Evolutionary conservation across 352 stramenopile species (phyloP), one percentile per base, ranked within the genome.

Genomic region (Globisporangium nagaii): DNA sequence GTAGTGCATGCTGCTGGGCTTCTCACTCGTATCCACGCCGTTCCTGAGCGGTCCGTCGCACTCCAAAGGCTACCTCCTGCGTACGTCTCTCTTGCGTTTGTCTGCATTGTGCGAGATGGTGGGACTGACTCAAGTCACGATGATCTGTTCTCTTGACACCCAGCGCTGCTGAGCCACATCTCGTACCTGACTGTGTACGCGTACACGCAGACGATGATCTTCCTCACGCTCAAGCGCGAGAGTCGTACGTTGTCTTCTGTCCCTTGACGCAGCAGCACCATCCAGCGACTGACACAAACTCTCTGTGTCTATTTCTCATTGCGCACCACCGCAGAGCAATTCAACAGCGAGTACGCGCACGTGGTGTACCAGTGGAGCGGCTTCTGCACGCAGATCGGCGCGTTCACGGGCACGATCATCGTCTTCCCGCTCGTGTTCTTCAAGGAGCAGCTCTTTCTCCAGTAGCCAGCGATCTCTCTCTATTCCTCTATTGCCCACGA

Each of bases 141-240:
- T n/a, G n/a, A n/a, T n/a, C n/a, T n/a, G n/a, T n/a, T n/a, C n/a
- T n/a, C n/a, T n/a, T n/a, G n/a, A n/a, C n/a, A 31, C 17, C 1
- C 31, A 84, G 70, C 79, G 0, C 54, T 88, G 4, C 35, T 70
- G 10, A 59, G 61, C 20, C 78, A 89, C 39, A 63, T 85, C 11
- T 45, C 54, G n/a, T 89, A 79, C 55, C 64, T 89, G 19, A 63
- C 74, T 17, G 48, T 75, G 9, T 86, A 77, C 46, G 65, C 76
- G 1, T 90, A 88, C 66, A 85, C 79, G 4, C 76, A 90, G 56
- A 90, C 79, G 9, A 90, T 88, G 76, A 63, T 86, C 19, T 90
- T 81, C 52, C 56, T 85, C 15, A 86, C 72, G 1, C 63, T 90
- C 42, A 86, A 90, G 61, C 76, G 73, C 20, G 52, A 65, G 46